Conservation (phyloP, 805 yeast genomes). For the Ogataea chonburiensis region DNA sequence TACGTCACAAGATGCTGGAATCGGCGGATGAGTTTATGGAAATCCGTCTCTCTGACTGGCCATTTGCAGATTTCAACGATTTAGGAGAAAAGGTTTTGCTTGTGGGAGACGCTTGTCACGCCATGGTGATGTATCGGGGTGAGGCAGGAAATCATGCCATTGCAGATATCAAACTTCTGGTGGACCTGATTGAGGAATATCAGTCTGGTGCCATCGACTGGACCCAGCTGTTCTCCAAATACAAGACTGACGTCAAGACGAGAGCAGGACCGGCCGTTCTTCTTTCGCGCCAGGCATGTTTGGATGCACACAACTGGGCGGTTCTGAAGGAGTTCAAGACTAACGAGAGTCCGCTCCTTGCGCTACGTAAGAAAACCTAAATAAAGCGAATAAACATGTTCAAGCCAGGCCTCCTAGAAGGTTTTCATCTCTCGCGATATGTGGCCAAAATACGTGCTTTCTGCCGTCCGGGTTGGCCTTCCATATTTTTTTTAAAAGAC, state of each 20-base stretch:
- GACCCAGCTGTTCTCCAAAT: conserved; percentile 7
- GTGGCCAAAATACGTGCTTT: conserved; percentile 13
- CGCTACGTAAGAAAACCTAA: conserved; percentile 12
- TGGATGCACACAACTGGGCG: conserved; percentile 30
- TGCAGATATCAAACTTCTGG: conserved; percentile 19
- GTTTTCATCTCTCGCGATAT: conserved; percentile 4
- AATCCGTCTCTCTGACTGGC: conserved; percentile 20
- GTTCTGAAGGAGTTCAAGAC: conserved; percentile 13
- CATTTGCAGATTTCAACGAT: conserved; percentile 18
- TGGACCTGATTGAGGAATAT: conserved; percentile 10
- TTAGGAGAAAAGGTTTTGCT: conserved; percentile 27
- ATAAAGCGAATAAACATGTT: too few species aligned
- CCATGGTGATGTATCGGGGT: conserved; percentile 32
- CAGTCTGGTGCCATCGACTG: conserved; percentile 5
- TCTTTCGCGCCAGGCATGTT: conserved; percentile 29
- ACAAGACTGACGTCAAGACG: conserved; percentile 12
- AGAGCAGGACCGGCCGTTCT: conserved; percentile 24
- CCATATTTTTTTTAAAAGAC: conserved; percentile 8
- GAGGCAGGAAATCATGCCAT: conserved; percentile 25
- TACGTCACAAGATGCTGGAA: conserved; percentile 12
- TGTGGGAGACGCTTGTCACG: conserved; percentile 38
- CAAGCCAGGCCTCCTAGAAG: conserved; percentile 10
- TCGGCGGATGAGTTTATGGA: conserved; percentile 11
- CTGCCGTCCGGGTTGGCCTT: conserved; percentile 12
- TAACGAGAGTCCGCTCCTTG: conserved; percentile 22